Conservation (phyloP, 306 rosid species). For the Cicer judaicum region DNA sequence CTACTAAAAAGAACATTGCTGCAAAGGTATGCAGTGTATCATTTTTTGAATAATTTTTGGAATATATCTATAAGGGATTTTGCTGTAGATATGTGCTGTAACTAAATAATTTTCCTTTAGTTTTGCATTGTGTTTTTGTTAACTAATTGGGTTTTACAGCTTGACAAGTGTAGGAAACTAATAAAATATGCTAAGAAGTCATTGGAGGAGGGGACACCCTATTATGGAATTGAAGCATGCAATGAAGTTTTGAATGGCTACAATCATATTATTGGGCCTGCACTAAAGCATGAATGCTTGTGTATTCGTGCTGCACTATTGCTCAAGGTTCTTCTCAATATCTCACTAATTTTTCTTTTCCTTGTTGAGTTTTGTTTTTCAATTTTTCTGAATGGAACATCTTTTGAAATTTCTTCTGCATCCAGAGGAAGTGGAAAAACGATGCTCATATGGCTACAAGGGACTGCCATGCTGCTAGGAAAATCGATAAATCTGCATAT, state of each 20-base stretch:
- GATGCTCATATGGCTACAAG: conserved; percentile 92
- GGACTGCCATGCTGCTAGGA: conserved; percentile 83
- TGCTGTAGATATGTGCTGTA: conserved; percentile 19
- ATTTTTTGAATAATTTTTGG: conserved; percentile 18
- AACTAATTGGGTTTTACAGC: conserved; percentile 62
- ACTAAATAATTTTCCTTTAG: conserved; percentile 24
- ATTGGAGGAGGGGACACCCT: conserved; percentile 57
- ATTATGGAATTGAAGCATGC: conserved; percentile 88
- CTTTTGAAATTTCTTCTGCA: conserved; percentile 28
- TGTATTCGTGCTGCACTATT: conserved; percentile 82
- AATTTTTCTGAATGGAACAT: conserved; percentile 26
- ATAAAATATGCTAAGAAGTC: conserved; percentile 66
- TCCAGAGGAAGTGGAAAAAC: conserved; percentile 96
- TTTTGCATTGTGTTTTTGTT: conserved; percentile 39
- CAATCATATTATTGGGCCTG: conserved; percentile 56
- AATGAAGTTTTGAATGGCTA: conserved; percentile 81
- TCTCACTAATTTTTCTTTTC: conserved; percentile 26
- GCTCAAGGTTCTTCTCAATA: conserved; percentile 68
- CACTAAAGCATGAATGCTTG: conserved; percentile 64
- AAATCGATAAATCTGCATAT: conserved; percentile 64
- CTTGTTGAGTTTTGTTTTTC: conserved; percentile 4
- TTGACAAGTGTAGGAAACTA: conserved; percentile 78
- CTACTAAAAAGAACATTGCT: conserved; percentile 49
- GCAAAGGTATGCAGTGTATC: conserved; percentile 54
- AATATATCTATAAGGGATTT: conserved; percentile 19